A percentile compares a stretch with the other conserved stretches of the same genome.
These are phyloP conservation scores for Suhomyces xylopsoci DNA, from an alignment of 805 yeast genomes.

Conservation along the genomic window DNA sequence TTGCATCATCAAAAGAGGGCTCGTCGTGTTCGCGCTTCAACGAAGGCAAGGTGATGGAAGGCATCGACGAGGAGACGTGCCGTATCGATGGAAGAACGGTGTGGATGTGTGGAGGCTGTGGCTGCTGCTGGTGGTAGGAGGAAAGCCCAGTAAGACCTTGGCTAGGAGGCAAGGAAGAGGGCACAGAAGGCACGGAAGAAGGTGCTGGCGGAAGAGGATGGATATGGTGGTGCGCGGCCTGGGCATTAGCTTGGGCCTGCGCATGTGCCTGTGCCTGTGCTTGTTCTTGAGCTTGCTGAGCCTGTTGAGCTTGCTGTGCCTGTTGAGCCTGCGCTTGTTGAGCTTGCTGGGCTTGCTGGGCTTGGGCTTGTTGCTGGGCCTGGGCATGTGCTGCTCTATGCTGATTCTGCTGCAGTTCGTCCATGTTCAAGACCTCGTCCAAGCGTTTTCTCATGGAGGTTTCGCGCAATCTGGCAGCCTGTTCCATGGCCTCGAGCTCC, in stretches of 20 bases:
- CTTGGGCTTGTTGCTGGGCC: background rate
- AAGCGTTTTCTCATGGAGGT: slow-evolving; percentile 45
- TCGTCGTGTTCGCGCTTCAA: slow-evolving; percentile 24
- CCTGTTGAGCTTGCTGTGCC: background rate
- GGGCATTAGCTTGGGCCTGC: background rate
- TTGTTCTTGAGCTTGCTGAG: background rate
- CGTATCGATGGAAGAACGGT: slow-evolving; percentile 7
- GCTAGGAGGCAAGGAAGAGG: slow-evolving; percentile 1
- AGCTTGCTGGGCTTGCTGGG: background rate
- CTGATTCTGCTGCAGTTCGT: slow-evolving; percentile 3
- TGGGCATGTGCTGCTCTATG: background rate
- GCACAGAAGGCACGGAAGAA: slow-evolving; percentile 2
- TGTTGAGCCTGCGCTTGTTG: background rate
- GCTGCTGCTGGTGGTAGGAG: slow-evolving; percentile 1
- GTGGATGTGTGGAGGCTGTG: slow-evolving; percentile 5
- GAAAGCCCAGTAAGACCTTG: background rate
- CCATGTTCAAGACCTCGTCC: slow-evolving; percentile 41
- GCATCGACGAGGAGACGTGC: slow-evolving; percentile 4
- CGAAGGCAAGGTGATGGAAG: slow-evolving; percentile 15
- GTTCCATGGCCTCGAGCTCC: slow-evolving; percentile 74
- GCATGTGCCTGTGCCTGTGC: background rate
- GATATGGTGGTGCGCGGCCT: background rate
- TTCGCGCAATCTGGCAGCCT: slow-evolving; percentile 52
- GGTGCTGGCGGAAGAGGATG: slow-evolving; percentile 3
- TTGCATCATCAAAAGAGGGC: slow-evolving; percentile 3